Evolutionary conservation across 2,329 filamentous ascomycete genomes (phyloP).

Genomic region (Colletotrichum limetticola): DNA sequence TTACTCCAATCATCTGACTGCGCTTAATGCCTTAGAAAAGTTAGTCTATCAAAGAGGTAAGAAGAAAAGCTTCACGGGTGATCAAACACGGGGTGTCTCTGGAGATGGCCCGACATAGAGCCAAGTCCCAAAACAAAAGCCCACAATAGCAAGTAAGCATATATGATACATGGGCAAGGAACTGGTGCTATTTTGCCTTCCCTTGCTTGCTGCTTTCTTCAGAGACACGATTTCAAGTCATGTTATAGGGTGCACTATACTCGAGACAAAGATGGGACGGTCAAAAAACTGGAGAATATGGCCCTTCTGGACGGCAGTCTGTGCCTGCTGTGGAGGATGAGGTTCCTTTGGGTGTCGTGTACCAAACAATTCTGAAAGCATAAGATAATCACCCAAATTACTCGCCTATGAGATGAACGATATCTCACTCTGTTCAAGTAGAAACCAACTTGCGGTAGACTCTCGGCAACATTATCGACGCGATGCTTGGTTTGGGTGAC

Average conservation of each 20-base stretch:
- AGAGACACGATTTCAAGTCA: not conserved
- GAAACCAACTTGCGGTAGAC: too few relatives aligned
- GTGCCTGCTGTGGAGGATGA: not conserved
- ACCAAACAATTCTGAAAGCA: not conserved
- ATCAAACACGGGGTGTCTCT: not conserved
- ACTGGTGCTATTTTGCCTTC: not conserved
- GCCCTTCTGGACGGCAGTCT: not conserved
- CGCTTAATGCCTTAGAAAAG: accelerated
- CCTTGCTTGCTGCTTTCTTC: not conserved
- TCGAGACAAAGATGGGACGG: not conserved
- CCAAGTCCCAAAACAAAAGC: not conserved
- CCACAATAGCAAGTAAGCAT: not conserved
- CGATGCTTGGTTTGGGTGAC: too few relatives aligned
- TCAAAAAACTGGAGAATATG: not conserved
- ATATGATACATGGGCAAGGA: not conserved
- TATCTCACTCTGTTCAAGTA: too few relatives aligned
- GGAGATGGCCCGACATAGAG: too few relatives aligned
- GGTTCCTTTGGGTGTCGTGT: too few relatives aligned
- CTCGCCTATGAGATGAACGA: too few relatives aligned
- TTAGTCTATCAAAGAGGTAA: too few relatives aligned
- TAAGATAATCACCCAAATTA: not conserved
- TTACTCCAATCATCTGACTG: not conserved
- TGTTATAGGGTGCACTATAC: not conserved
- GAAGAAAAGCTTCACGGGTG: not conserved
- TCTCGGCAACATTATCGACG: too few relatives aligned